Percentiles rank a stretch among this genome's conserved stretches.
These are phyloP conservation scores for Galeopsis tetrahit DNA, from an alignment of 257 asterid species.

Conservation along the genomic window DNA sequence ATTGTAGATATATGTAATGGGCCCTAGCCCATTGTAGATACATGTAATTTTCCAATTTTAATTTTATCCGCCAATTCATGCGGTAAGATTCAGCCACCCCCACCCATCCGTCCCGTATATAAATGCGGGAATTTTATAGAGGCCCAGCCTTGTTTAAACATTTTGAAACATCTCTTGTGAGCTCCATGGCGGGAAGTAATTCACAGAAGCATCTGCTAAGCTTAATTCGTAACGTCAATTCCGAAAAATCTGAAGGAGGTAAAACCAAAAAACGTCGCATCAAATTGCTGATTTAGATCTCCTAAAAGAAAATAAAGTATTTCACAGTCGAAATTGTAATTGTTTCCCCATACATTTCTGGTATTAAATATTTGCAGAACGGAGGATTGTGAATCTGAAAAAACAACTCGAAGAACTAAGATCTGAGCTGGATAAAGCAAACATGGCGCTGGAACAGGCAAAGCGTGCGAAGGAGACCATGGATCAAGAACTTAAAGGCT, in stretches of 20 bases:
- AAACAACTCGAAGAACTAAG: constrained; percentile 63
- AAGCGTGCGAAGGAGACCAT: constrained; percentile 63
- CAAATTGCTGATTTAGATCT: background rate
- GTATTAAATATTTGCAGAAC: constrained; percentile 44
- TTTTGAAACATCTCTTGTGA: constrained; percentile 15
- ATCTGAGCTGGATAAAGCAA: constrained; percentile 54
- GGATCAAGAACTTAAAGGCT: constrained; percentile 76
- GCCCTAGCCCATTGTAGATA: too few relatives aligned
- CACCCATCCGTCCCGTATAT: background rate
- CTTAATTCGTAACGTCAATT: constrained; percentile 67
- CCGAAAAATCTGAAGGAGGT: constrained; percentile 89
- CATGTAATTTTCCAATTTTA: too few relatives aligned
- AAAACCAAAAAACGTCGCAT: background rate
- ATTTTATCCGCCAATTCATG: background rate
- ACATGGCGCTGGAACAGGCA: constrained; percentile 58
- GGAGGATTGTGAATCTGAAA: constrained; percentile 60
- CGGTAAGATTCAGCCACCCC: constrained; percentile 11
- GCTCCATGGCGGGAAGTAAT: constrained; percentile 83
- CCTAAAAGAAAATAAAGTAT: background rate
- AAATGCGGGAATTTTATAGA: background rate
- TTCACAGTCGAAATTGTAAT: background rate
- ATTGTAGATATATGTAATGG: too few relatives aligned
- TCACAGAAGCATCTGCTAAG: constrained; percentile 62
- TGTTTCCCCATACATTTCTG: constrained; percentile 9
- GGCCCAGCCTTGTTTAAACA: background rate